Evolutionary conservation across 129 eudicot genomes (phyloP).

Genomic region (Flaveria linearis): DNA sequence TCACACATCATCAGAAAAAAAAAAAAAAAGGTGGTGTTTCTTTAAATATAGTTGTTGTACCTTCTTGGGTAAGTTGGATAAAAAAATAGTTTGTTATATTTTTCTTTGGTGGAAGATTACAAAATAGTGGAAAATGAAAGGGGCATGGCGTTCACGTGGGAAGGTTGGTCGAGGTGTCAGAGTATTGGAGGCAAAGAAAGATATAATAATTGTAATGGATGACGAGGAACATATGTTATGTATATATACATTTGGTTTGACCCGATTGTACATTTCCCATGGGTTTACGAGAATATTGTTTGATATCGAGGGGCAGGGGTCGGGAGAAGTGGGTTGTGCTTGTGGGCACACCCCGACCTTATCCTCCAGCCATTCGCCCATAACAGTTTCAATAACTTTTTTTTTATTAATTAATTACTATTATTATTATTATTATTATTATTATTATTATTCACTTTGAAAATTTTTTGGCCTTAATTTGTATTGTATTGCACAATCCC

Average conservation of each 20-base stretch:
- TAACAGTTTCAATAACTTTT: neutral
- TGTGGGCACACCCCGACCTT: neutral
- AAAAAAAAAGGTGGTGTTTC: too few species aligned
- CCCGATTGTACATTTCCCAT: neutral
- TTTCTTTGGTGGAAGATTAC: neutral
- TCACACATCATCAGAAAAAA: too few species aligned
- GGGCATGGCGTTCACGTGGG: conserved; percentile 44
- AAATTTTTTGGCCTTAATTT: neutral
- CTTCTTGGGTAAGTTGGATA: neutral
- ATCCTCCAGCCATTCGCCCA: conserved; percentile 1
- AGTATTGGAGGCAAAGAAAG: neutral
- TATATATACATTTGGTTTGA: neutral
- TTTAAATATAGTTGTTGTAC: too few species aligned
- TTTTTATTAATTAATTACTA: neutral
- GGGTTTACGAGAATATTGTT: conserved; percentile 22
- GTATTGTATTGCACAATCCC: neutral
- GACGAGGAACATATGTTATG: conserved; percentile 20
- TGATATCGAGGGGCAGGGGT: neutral
- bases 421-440: neutral
- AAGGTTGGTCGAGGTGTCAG: conserved; percentile 33
- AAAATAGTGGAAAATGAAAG: conserved; percentile 13
- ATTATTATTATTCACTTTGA: too few species aligned
- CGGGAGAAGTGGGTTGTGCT: neutral
- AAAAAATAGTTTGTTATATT: neutral
- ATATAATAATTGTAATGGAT: neutral